Conservation (phyloP, 768 basidiomycete species). For the Lactifluus volemus region DNA sequence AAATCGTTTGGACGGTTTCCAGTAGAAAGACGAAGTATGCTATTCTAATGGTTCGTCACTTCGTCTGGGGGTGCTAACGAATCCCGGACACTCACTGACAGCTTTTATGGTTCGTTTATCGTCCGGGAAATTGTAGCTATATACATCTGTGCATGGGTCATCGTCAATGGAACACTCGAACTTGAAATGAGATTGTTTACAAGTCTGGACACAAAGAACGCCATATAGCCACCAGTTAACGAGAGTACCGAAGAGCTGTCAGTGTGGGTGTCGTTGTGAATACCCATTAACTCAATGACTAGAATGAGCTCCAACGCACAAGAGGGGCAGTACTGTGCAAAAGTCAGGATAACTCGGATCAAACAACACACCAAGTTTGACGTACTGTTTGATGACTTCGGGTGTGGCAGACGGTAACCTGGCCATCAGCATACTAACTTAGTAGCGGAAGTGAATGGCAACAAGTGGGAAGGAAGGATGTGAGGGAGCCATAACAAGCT, state of each 20-base stretch:
- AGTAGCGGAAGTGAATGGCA: background rate
- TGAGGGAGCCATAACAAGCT: background rate
- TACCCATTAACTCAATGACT: background rate
- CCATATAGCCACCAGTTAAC: conserved; percentile 26
- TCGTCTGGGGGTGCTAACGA: background rate
- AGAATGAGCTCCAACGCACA: background rate
- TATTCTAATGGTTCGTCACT: background rate
- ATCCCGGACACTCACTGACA: background rate
- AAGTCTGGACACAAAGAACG: conserved; percentile 25
- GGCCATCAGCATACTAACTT: background rate
- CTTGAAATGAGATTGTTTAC: conserved; percentile 10
- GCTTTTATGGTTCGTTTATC: background rate
- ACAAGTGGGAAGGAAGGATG: background rate
- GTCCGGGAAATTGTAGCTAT: conserved; percentile 10
- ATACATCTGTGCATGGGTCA: conserved; percentile 7
- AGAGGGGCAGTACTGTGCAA: conserved; percentile 1
- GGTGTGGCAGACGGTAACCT: background rate
- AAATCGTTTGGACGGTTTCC: conserved; percentile 22
- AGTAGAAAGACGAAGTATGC: conserved; percentile 23
- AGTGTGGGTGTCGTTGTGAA: background rate
- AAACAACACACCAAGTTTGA: background rate
- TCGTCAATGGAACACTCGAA: background rate
- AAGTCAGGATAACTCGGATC: background rate
- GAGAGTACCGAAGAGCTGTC: conserved; percentile 12
- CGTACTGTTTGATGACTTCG: background rate